phyloP scores from a whole-genome alignment of 495 filamentous ascomycete genomes.

The Usnea hakonensis region DNA sequence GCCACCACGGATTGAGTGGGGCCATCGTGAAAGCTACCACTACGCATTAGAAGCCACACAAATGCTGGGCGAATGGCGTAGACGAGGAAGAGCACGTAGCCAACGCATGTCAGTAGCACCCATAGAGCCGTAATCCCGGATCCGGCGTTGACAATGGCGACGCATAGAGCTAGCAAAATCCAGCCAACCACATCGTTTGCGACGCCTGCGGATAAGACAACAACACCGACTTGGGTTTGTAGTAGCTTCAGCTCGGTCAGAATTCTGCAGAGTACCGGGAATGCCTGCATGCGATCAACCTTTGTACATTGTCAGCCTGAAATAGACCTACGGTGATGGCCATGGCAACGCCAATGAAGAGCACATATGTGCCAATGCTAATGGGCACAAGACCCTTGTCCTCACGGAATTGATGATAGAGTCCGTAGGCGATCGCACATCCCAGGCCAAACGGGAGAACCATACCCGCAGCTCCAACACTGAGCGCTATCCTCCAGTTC shows the following conservation, averaged over 20 bases:
- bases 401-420: slow-evolving; percentile 70
- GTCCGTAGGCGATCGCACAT: slow-evolving; percentile 73
- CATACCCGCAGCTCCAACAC: slow-evolving; percentile 83
- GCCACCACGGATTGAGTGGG: slow-evolving; percentile 81
- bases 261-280: slow-evolving; percentile 92
- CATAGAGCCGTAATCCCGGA: slow-evolving; percentile 80
- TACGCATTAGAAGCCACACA: slow-evolving; percentile 61
- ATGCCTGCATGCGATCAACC: slow-evolving; percentile 47
- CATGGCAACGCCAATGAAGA: slow-evolving; percentile 93
- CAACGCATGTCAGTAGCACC: slow-evolving; percentile 69
- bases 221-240: slow-evolving; percentile 75
- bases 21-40: slow-evolving; percentile 78
- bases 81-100: slow-evolving; percentile 69
- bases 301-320: background rate
- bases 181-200: slow-evolving; percentile 95
- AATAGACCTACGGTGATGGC: slow-evolving; percentile 61
- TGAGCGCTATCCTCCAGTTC: slow-evolving; percentile 80
- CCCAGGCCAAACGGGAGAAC: slow-evolving; percentile 63
- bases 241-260: slow-evolving; percentile 88
- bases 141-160: slow-evolving; percentile 85
- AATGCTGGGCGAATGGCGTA: slow-evolving; percentile 72
- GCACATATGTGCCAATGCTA: slow-evolving; percentile 71
- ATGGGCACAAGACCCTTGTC: slow-evolving; percentile 57
- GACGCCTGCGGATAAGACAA: slow-evolving; percentile 86
- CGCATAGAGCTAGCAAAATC: slow-evolving; percentile 89